A percentile compares a stretch with the other conserved stretches of the same genome.
Evolutionary conservation across 495 filamentous ascomycete genomes (phyloP).

Genomic region (Penicillium riverlandense): DNA sequence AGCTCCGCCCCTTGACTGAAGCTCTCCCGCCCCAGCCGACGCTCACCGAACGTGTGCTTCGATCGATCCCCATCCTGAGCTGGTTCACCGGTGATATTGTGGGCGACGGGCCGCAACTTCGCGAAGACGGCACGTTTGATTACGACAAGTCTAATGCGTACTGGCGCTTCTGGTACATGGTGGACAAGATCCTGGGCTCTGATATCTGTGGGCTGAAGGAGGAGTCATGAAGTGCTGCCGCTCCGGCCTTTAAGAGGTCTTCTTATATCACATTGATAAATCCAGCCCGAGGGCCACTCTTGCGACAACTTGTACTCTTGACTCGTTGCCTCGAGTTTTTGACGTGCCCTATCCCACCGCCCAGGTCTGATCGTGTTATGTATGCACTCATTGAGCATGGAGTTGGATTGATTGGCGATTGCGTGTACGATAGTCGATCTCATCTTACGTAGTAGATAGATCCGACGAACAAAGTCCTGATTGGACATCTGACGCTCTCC

Average conservation of each 20-base stretch:
- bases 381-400: too few species aligned
- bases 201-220: slow-evolving; percentile 47
- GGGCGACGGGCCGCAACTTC: slow-evolving; percentile 66
- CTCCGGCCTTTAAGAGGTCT: too few species aligned
- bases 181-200: slow-evolving; percentile 38
- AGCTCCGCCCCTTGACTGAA: slow-evolving; percentile 43
- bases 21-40: slow-evolving; percentile 60
- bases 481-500: too few species aligned
- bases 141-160: slow-evolving; percentile 66
- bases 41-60: slow-evolving; percentile 50
- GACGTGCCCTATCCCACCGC: too few species aligned
- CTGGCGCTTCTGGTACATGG: slow-evolving; percentile 56
- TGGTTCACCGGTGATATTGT: slow-evolving; percentile 77
- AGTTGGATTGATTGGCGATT: background rate
- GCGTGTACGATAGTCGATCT: background rate
- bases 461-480: too few species aligned
- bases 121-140: slow-evolving; percentile 76
- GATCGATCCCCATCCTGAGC: slow-evolving; percentile 54
- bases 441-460: too few species aligned
- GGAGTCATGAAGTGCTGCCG: slow-evolving; percentile 24
- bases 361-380: too few species aligned
- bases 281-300: too few species aligned
- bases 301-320: background rate
- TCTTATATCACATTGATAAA: too few species aligned
- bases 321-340: background rate